These are phyloP conservation scores for Eimeria acervulina DNA, from an alignment of 169 alveolate species.

Conservation along the genomic window DNA sequence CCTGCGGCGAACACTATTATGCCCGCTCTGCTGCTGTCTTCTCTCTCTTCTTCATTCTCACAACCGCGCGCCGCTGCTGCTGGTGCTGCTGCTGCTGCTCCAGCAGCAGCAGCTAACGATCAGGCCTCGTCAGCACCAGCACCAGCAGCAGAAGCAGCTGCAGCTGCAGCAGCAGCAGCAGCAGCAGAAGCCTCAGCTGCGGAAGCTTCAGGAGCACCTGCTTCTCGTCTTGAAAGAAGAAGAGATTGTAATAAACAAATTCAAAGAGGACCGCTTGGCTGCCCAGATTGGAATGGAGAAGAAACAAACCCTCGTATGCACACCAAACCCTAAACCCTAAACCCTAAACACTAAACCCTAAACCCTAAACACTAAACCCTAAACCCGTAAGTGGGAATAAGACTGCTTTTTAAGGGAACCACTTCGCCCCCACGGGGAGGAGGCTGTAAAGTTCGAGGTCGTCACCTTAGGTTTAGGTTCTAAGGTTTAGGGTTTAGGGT, in stretches of 20 bases:
- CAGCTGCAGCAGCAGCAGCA: conserved; percentile 48
- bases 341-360: no score
- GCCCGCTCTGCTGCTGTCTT: conserved; percentile 16
- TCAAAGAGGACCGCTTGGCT: neutral
- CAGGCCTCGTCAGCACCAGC: neutral
- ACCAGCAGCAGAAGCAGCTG: conserved; percentile 18
- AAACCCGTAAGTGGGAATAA: no score
- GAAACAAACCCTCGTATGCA: neutral
- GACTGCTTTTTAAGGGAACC: no score
- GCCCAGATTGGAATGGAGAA: conserved; percentile 1
- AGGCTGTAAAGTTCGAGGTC: no score
- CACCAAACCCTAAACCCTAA: conserved; percentile 18
- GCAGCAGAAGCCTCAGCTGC: conserved; percentile 27
- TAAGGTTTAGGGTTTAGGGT: no score
- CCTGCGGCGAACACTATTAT: neutral
- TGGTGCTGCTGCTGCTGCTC: conserved; percentile 1
- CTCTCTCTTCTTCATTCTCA: neutral
- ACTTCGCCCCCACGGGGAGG: no score
- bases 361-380: no score
- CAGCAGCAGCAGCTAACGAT: neutral
- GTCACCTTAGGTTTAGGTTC: no score
- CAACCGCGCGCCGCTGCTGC: conserved; percentile 17
- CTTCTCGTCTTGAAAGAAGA: neutral
- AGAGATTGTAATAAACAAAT: neutral
- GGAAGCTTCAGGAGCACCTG: neutral